These are phyloP conservation scores for Rhodomyrtus psidioides DNA, from an alignment of 441 rosid species.

Conservation along the genomic window DNA sequence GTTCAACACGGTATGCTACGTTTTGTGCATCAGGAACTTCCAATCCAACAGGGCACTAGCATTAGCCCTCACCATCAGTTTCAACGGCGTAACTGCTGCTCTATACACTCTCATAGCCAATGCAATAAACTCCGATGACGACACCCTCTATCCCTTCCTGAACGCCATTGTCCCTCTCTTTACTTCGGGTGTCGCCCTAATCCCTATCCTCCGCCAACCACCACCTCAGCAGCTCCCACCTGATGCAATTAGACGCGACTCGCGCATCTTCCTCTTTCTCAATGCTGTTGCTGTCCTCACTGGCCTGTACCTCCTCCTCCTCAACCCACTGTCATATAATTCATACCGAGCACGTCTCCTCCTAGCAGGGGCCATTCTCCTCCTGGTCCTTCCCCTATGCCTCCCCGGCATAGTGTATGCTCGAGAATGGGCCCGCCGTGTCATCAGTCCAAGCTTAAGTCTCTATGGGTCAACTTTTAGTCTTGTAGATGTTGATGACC, in stretches of 20 bases:
- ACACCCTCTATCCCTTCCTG: slow-evolving; percentile 49
- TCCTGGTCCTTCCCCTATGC: slow-evolving; percentile 43
- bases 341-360: slow-evolving; percentile 40
- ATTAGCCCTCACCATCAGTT: slow-evolving; percentile 66
- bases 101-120: slow-evolving; percentile 58
- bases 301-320: slow-evolving; percentile 66
- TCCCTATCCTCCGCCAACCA: slow-evolving; percentile 42
- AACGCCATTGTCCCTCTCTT: slow-evolving; percentile 58
- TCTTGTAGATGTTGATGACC: slow-evolving; percentile 29
- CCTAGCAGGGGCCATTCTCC: slow-evolving; percentile 47
- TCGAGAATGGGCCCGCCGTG: slow-evolving; percentile 20
- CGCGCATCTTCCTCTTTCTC: slow-evolving; percentile 39
- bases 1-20: slow-evolving; percentile 83
- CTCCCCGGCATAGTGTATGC: slow-evolving; percentile 46
- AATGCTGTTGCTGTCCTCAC: slow-evolving; percentile 53
- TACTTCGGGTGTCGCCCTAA: slow-evolving; percentile 37
- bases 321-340: slow-evolving; percentile 30
- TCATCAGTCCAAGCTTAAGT: slow-evolving; percentile 10
- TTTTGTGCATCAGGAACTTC: slow-evolving; percentile 72
- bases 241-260: slow-evolving; percentile 22
- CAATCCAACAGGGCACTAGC: slow-evolving; percentile 50
- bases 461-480: slow-evolving; percentile 19
- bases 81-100: slow-evolving; percentile 70
- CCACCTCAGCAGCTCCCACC: slow-evolving; percentile 13
- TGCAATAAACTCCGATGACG: slow-evolving; percentile 29